Base-by-base conservation (phyloP, 2,329 filamentous ascomycete genomes). In the Fusarium neocosmosporiellum region DNA sequence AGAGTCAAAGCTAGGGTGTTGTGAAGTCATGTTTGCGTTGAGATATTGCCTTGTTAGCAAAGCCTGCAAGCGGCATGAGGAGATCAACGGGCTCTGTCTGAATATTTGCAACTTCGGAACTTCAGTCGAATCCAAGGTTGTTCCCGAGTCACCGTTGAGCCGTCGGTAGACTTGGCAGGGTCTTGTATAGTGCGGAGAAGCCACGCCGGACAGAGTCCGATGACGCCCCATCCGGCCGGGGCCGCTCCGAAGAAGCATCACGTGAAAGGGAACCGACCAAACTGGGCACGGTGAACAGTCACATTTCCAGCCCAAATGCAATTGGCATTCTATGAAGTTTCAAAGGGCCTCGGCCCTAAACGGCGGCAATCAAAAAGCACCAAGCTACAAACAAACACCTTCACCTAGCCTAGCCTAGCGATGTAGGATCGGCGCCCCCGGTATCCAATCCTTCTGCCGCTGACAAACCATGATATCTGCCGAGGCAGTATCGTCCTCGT, bases 391-490 rank as follows among this genome's bases (percentile, higher is more conserved):
- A 48, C 36, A 37, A 9, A 37, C 43, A 27, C 43, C 22, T 18
- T 18, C 16, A 11, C 9, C 43, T 18, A 3, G 24, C 9, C 43
- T 18, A 3, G 24, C 16, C 33, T 36, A 70, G 14, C 68, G 66
- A 7, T 72, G 69, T 57, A 65, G 68, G 14, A 71, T 66, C 2
- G 69, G 69, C 9, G 65, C 60, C 16, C 70, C 70, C 18, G 69
- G 66, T 33, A 70, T 27, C 70, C 70, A 72, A 54, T 66, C 61
- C 31, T 37, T 62, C 7, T 57, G 54, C 54, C 69, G 57, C 24
- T 72, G 69, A 16, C 70, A 72, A 7, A 72, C 18, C 24, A 72
- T 31, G 29, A 72, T 10, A 54, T 72, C 69, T 7, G 67, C 46
- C 1, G 57, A 58, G 0, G 58, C 58, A 14, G 55, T 57, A 13